These are phyloP conservation scores for Coemansia guatemalensis DNA, from an alignment of 192 early-diverging fungal genomes.

Conservation along the genomic window DNA sequence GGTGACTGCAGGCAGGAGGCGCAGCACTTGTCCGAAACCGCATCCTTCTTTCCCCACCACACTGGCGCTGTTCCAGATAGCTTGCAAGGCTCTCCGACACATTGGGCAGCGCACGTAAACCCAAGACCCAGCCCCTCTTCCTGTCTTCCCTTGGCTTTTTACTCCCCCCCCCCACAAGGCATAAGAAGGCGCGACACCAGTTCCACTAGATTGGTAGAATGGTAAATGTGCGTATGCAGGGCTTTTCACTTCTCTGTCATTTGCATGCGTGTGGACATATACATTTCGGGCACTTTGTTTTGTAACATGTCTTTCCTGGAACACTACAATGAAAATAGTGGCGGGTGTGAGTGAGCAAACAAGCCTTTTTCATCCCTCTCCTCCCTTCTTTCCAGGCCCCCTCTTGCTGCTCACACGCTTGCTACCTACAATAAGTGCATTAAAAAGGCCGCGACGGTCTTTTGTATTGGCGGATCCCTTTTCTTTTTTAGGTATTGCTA, in stretches of 20 bases:
- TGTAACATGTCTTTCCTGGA: background rate
- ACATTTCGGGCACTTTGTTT: background rate
- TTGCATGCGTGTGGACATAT: background rate
- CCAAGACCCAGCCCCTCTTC: too few species aligned
- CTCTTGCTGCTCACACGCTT: background rate
- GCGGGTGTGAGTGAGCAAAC: too few species aligned
- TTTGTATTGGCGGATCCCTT: background rate
- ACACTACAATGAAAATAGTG: background rate
- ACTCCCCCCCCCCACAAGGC: background rate
- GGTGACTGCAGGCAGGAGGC: background rate
- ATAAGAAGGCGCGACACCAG: background rate
- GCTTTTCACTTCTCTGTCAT: too few species aligned
- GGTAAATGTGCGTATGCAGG: background rate
- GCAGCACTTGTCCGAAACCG: background rate
- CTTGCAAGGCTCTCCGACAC: background rate
- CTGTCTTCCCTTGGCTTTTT: background rate
- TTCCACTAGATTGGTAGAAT: background rate
- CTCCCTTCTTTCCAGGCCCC: too few species aligned
- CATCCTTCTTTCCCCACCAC: background rate
- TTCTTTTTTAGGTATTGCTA: background rate
- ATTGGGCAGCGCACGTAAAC: background rate
- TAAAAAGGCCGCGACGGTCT: background rate
- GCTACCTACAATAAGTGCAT: background rate
- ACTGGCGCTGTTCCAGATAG: background rate
- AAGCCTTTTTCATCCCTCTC: background rate